phyloP scores from a whole-genome alignment of 2,329 filamentous ascomycete genomes.

The Zymoseptoria crescenta region DNA sequence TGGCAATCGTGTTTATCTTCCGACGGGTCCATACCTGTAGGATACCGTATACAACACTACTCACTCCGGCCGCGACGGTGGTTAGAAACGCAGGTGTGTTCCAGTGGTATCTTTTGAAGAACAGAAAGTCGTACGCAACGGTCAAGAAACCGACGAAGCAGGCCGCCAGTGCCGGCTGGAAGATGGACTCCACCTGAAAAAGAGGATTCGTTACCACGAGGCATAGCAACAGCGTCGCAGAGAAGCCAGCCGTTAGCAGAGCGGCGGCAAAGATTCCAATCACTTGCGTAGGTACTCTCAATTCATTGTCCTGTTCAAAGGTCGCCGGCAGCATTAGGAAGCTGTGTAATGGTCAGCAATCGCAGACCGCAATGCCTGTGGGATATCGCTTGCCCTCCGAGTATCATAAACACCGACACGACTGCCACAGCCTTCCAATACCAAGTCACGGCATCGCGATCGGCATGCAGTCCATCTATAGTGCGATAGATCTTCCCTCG shows the following conservation, averaged over 20 bases:
- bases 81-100: slow-evolving; percentile 37
- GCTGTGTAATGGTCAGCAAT: slow-evolving; percentile 25
- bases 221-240: slow-evolving; percentile 41
- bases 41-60: slow-evolving; percentile 35
- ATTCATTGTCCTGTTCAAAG: slow-evolving; percentile 33
- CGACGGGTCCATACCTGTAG: slow-evolving; percentile 39
- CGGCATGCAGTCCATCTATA: slow-evolving; percentile 19
- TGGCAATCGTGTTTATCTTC: slow-evolving; percentile 29
- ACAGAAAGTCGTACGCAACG: slow-evolving; percentile 41
- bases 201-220: slow-evolving; percentile 39
- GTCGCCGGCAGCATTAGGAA: slow-evolving; percentile 44
- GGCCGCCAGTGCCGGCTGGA: slow-evolving; percentile 37
- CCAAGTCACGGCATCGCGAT: slow-evolving; percentile 31
- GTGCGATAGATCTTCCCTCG: slow-evolving; percentile 24
- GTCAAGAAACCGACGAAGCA: slow-evolving; percentile 42
- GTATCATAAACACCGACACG: slow-evolving; percentile 39
- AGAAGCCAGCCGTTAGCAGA: slow-evolving; percentile 42
- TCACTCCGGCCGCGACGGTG: slow-evolving; percentile 32
- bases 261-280: slow-evolving; percentile 41
- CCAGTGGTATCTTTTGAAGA: slow-evolving; percentile 36
- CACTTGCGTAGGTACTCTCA: slow-evolving; percentile 34
- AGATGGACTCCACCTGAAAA: slow-evolving; percentile 43
- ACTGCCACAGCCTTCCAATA: slow-evolving; percentile 42
- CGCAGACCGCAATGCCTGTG: slow-evolving; percentile 10
- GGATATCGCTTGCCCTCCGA: slow-evolving; percentile 36